These are phyloP conservation scores for Infundibulicybe gibba DNA, from an alignment of 768 basidiomycete genomes.

Conservation along the genomic window DNA sequence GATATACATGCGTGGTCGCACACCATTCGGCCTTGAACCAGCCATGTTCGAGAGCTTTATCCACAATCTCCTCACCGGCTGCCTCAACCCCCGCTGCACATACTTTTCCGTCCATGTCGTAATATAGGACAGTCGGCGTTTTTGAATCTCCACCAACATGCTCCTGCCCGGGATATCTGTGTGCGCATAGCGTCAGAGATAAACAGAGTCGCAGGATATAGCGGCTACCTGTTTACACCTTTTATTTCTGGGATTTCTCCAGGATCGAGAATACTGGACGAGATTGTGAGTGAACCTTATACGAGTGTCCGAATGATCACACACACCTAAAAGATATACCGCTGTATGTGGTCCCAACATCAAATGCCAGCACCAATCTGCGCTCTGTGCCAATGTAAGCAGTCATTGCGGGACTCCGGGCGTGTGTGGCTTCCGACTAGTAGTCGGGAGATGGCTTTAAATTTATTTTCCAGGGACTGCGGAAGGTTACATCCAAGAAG, in stretches of 20 bases:
- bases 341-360: too few relatives aligned
- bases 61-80: slow-evolving; percentile 29
- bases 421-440: not conserved
- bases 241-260: too few relatives aligned
- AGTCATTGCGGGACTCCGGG: slow-evolving; percentile 7
- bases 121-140: slow-evolving; percentile 44
- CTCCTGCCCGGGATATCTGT: too few relatives aligned
- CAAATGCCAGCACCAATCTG: slow-evolving; percentile 43
- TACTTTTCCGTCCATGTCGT: slow-evolving; percentile 38
- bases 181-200: too few relatives aligned
- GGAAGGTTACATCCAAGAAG: not conserved
- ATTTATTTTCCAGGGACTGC: not conserved
- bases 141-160: too few relatives aligned
- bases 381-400: slow-evolving; percentile 40
- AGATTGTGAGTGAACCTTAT: not conserved
- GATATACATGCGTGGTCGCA: not conserved
- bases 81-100: slow-evolving; percentile 54
- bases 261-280: slow-evolving; percentile 28
- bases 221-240: slow-evolving; percentile 32
- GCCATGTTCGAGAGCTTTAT: slow-evolving; percentile 35
- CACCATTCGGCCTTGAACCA: slow-evolving; percentile 31
- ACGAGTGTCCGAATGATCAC: too few relatives aligned
- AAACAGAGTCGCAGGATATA: slow-evolving; percentile 7
- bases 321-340: slow-evolving; percentile 40
- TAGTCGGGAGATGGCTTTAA: not conserved